Percentiles rank a stretch among this genome's conserved stretches.
Evolutionary conservation across 1,284 basidiomycete genomes (phyloP).

Genomic region (Cutaneotrichosporon sp.): DNA sequence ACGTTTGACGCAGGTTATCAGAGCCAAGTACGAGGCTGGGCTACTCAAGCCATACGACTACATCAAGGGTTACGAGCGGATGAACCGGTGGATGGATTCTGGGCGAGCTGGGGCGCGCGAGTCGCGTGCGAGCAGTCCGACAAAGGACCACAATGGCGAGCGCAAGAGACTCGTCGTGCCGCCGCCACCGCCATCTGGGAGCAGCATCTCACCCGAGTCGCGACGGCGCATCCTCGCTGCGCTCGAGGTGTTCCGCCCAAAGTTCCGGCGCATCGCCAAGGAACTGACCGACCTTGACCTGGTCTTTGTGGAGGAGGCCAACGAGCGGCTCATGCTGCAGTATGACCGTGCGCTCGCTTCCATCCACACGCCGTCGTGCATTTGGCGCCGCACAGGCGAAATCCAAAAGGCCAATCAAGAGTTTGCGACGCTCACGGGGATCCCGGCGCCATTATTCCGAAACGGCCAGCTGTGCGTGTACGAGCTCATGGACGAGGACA

Average conservation of each 20-base stretch:
- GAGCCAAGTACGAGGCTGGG: slow-evolving; percentile 95
- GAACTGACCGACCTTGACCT: slow-evolving; percentile 88
- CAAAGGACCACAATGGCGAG: slow-evolving; percentile 5
- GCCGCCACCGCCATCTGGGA: slow-evolving; percentile 23
- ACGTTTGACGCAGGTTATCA: slow-evolving; percentile 83
- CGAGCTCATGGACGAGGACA: slow-evolving; percentile 94
- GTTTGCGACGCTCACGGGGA: slow-evolving; percentile 43
- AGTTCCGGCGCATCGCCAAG: slow-evolving; percentile 87
- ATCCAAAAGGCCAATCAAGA: slow-evolving; percentile 98
- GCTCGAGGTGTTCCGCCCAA: slow-evolving; percentile 82
- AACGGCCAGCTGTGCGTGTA: slow-evolving; percentile 88
- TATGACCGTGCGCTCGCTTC: slow-evolving; percentile 93
- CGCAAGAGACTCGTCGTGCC: neutral
- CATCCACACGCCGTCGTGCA: slow-evolving; percentile 92
- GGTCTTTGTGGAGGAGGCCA: slow-evolving; percentile 97
- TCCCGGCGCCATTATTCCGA: slow-evolving; percentile 33
- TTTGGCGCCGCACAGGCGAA: slow-evolving; percentile 95
- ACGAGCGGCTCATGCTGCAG: slow-evolving; percentile 88
- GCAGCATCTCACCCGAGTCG: slow-evolving; percentile 68
- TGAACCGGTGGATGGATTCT: slow-evolving; percentile 87
- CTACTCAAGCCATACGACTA: slow-evolving; percentile 94
- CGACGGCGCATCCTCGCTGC: slow-evolving; percentile 68
- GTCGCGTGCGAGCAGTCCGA: slow-evolving; percentile 8
- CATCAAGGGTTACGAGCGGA: slow-evolving; percentile 82
- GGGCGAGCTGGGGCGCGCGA: slow-evolving; percentile 52